Evolutionary conservation across 139 green algal genomes (phyloP), one percentile per base, ranked within the genome.

Genomic region (Asterochloris erici): DNA sequence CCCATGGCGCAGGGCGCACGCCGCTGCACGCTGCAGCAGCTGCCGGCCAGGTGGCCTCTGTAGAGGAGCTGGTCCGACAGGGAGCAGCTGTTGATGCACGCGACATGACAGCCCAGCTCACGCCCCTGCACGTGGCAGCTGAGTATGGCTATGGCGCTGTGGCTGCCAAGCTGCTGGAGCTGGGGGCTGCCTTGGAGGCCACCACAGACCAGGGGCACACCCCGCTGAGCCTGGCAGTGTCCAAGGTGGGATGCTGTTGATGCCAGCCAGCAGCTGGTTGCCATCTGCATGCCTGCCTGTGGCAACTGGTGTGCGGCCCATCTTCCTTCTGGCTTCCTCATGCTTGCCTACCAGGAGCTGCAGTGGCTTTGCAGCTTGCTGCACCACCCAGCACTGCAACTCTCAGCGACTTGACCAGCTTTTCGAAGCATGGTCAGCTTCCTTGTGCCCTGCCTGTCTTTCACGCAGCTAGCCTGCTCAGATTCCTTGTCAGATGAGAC

Each of bases 1-100:
- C 23, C 16, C 26, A 19, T 19, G 70, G 9, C 79, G 62, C 81
- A 87, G 84, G 84, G 10, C 84, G 89, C 77, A 92, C 87, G 24
- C 88, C 90, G 16, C 78, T 93, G 84, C 90, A 93, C 82, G 91
- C 93, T 68, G 90, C 90, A 9, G 90, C 90, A 21, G 81, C 90
- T 84, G 85, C 93, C 74, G 90, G 90, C 21, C 81, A 87, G 13
- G 74, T 85, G 61, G 85, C 21, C 16, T 89, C 89, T 10, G 47
- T 93, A 23, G 70, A 85, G 28, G 84, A 83, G 81, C 84, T 93
- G n/a, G 68, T 90, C 19, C 63, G 84, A n/a, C 64, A 81, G 38
- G 89, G 89, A 4, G 90, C 89, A 16, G 66, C 70, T 23, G 24
- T 92, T n/a, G 60, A 75, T 11, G 85, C 74, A 62, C 69, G 70